Conservation (phyloP, 2,329 filamentous ascomycete species). For the Dactylonectria estremocensis region DNA sequence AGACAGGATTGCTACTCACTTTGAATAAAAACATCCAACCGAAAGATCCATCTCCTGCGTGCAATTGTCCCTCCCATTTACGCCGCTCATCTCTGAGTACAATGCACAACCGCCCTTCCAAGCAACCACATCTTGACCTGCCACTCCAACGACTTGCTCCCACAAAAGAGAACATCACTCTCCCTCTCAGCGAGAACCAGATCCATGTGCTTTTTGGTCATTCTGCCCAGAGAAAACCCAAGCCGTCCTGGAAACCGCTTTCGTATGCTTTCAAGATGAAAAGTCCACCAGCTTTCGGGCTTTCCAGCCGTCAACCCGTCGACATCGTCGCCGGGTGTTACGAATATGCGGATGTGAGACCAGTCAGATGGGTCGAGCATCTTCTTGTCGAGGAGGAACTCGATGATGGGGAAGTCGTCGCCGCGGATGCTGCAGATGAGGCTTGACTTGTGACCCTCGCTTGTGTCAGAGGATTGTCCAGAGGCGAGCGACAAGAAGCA, state of each 20-base stretch:
- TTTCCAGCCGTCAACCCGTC: conserved; percentile 26
- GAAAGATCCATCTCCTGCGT: no score
- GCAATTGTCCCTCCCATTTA: no score
- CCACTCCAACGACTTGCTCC: conserved; percentile 46
- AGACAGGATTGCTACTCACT: no score
- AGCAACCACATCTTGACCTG: conserved; percentile 44
- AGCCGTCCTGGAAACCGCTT: conserved; percentile 3
- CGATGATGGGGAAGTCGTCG: conserved; percentile 36
- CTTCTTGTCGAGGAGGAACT: conserved; percentile 27
- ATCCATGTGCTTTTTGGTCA: conserved; percentile 22
- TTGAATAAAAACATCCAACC: no score
- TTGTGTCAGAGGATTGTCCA: background rate
- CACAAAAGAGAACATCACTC: conserved; percentile 36
- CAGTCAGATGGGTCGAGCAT: conserved; percentile 22
- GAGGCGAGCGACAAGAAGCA: conserved; percentile 32
- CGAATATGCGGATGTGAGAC: conserved; percentile 29
- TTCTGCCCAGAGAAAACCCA: conserved; percentile 23
- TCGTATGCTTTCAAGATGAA: conserved; percentile 3
- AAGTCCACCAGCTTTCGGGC: conserved; percentile 27
- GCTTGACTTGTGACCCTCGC: background rate
- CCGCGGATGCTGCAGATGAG: conserved; percentile 34
- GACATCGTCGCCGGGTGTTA: conserved; percentile 37
- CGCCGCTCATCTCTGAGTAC: conserved; percentile 4
- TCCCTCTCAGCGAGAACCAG: background rate
- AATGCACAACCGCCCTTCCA: conserved; percentile 10